These are phyloP conservation scores for Odonthalia washingtoniensis DNA, from an alignment of 31 red algal genomes.

Conservation along the genomic window DNA sequence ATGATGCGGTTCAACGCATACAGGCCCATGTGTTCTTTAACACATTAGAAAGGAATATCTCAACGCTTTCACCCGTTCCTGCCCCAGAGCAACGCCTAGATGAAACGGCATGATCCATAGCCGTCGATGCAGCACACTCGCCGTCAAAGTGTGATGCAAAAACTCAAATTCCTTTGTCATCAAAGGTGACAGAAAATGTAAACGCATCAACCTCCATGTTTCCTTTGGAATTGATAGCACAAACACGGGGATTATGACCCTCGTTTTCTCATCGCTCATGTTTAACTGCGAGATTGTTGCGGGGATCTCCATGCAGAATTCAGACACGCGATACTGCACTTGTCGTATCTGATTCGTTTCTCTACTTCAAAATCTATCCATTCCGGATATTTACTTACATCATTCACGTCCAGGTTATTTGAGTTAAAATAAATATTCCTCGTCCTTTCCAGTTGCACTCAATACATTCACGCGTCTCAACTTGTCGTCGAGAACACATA, in stretches of 20 bases:
- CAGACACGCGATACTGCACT: conserved; percentile 15
- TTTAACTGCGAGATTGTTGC: not conserved
- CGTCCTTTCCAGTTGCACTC: not conserved
- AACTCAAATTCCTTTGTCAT: not conserved
- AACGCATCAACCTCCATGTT: not conserved
- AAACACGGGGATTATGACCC: conserved; percentile 14
- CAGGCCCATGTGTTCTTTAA: no score
- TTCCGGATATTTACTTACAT: not conserved
- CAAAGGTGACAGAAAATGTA: conserved; percentile 21
- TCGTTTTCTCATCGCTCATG: not conserved
- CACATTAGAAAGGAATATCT: no score
- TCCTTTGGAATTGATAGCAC: not conserved
- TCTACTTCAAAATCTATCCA: conserved; percentile 29
- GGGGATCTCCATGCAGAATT: not conserved
- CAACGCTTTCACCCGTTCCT: no score
- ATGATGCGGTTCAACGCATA: not conserved
- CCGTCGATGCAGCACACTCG: not conserved
- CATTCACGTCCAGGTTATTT: not conserved
- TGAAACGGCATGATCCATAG: not conserved
- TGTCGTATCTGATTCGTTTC: not conserved
- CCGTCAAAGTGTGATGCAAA: not conserved
- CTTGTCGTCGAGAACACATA: not conserved
- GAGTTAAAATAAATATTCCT: conserved; percentile 4
- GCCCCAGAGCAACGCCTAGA: no score
- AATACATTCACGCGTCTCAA: not conserved